phyloP scores from a whole-genome alignment of 129 eudicot genomes.

The Centrapalus pauciflorus region DNA sequence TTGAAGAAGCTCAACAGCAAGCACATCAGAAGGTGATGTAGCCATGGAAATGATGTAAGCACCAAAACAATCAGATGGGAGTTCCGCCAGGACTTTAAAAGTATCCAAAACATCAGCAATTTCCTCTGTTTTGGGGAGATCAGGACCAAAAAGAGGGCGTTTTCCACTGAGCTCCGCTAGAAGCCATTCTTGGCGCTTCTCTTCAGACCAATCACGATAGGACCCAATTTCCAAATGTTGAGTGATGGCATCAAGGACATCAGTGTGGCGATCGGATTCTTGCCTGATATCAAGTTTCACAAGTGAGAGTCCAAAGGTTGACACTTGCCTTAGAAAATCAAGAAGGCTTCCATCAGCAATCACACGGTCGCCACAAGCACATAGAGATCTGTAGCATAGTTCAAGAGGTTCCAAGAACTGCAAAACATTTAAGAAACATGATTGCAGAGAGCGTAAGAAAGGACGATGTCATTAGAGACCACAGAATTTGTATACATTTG shows the following conservation, averaged over 20 bases:
- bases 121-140: slow-evolving; percentile 91
- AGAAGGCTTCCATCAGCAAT: slow-evolving; percentile 98
- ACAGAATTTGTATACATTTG: background rate
- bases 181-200: slow-evolving; percentile 88
- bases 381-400: slow-evolving; percentile 88
- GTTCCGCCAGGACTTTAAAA: slow-evolving; percentile 75
- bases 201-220: slow-evolving; percentile 92
- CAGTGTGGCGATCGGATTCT: slow-evolving; percentile 96
- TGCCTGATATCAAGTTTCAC: slow-evolving; percentile 94
- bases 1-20: slow-evolving; percentile 95
- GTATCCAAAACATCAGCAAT: slow-evolving; percentile 90
- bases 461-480: background rate
- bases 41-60: slow-evolving; percentile 99
- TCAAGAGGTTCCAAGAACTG: slow-evolving; percentile 97
- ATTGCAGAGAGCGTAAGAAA: background rate
- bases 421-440: slow-evolving; percentile 6
- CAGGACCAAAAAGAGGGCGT: slow-evolving; percentile 90
- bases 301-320: slow-evolving; percentile 90
- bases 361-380: slow-evolving; percentile 85
- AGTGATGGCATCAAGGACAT: slow-evolving; percentile 92
- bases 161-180: slow-evolving; percentile 80
- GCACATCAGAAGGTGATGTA: slow-evolving; percentile 89
- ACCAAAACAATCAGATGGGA: slow-evolving; percentile 96
- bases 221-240: slow-evolving; percentile 89
- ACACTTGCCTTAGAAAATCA: slow-evolving; percentile 87